Base-by-base conservation (phyloP, 805 yeast genomes). In the Hanseniaspora meyeri region DNA sequence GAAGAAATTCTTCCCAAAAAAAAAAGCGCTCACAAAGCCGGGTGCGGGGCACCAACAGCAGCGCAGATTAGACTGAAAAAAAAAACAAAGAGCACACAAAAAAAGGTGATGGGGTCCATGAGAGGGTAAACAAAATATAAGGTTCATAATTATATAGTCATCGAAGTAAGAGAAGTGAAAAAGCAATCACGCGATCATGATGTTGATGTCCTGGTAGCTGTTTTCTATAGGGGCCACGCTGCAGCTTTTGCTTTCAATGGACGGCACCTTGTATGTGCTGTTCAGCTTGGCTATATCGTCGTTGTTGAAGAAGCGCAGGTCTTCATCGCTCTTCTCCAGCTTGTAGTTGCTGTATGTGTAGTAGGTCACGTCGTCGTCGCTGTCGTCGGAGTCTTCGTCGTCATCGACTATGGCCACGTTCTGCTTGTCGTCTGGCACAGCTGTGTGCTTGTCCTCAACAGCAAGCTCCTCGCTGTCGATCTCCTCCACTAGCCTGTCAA, bases 401-500 rank as follows among this genome's bases (percentile, higher is more conserved):
- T 12, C 2, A 34, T 47, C 50, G 17, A 38, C 19, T 5, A 20
- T 38, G 19, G 20, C 11, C 3, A 8, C 6, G 38, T 16, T 38
- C 17, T 40, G 39, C 16, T 50, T 46, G 12, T 19, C 50, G 20
- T 40, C 52, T 16, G 43, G 20, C 5, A 49, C 43, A 38, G 31
- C 50, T n/a, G 38, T 19, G 32, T 53, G 51, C 29, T 20, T 32
- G 36, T 51, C 55, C 58, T 20, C 43, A 9, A 20, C 43, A 20
- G 19, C 29, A 58, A 31, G 24, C 24, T 34, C 32, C 12, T 27
- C 48, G 7, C 36, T 37, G 11, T 49, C 54, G 1, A 64, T 61
- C 19, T 57, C 61, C 17, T 62, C 64, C 51, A 64, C 62, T 9
- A 67, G 47, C 20, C 60, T 61, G 54, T 68, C 71, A 34, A 67